Evolutionary conservation across 2,329 filamentous ascomycete species (phyloP).

Genomic region (Rasamsonia emersonii): DNA sequence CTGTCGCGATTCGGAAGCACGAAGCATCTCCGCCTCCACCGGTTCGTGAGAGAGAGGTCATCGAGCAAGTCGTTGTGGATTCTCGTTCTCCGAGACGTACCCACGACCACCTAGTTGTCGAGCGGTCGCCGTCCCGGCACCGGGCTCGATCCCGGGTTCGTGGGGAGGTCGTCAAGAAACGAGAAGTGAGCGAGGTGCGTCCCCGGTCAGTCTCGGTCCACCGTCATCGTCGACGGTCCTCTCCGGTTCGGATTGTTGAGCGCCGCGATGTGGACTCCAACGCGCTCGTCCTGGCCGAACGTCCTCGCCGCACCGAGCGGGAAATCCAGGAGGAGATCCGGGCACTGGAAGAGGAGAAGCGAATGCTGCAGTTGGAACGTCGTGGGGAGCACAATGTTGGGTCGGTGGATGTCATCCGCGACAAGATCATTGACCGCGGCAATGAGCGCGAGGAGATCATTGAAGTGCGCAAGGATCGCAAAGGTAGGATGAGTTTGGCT

Average conservation of each 20-base stretch:
- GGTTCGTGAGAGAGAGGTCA: slow-evolving; percentile 8
- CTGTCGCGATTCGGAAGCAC: too few relatives aligned
- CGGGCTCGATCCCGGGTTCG: slow-evolving; percentile 18
- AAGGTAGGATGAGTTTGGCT: slow-evolving; percentile 71
- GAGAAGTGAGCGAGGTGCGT: slow-evolving; percentile 20
- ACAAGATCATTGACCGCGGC: slow-evolving; percentile 26
- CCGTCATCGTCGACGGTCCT: slow-evolving; percentile 26
- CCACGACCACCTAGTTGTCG: slow-evolving; percentile 20
- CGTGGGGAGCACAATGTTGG: slow-evolving; percentile 20
- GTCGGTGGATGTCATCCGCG: slow-evolving; percentile 19
- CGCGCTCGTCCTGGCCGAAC: slow-evolving; percentile 42
- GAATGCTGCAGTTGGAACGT: slow-evolving; percentile 50
- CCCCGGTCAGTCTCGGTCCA: slow-evolving; percentile 29
- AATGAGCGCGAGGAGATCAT: slow-evolving; percentile 43
- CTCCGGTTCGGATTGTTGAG: slow-evolving; percentile 27
- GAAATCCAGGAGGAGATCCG: slow-evolving; percentile 67
- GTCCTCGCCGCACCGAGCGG: slow-evolving; percentile 43
- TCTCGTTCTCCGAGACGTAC: slow-evolving; percentile 8
- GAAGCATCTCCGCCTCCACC: slow-evolving; percentile 6
- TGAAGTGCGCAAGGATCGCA: slow-evolving; percentile 75
- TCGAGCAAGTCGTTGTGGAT: slow-evolving; percentile 11
- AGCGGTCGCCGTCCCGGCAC: slow-evolving; percentile 20
- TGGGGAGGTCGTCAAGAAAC: slow-evolving; percentile 18
- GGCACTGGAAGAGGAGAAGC: slow-evolving; percentile 58
- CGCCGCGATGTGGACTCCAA: slow-evolving; percentile 30